Evolutionary conservation across 108 stramenopile genomes (phyloP), one percentile per base, ranked within the genome.

Genomic region (Cyclotella choctawhatcheeana): DNA sequence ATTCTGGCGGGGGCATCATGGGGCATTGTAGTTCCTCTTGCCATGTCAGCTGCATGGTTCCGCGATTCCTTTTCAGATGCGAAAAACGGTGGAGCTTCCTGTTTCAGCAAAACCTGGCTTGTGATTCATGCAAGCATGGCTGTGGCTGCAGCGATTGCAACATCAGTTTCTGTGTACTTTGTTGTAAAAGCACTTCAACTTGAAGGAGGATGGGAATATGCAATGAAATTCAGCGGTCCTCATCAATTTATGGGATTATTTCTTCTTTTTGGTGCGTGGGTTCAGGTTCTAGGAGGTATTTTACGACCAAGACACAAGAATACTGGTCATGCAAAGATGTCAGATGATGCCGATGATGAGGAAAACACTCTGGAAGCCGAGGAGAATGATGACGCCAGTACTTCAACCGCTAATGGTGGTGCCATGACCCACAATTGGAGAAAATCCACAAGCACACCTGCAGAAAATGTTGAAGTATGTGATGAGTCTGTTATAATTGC

Each of bases 11-110:
- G 32, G 1, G 34, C 31, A 3, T 33, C 51, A 3, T 67, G 50
- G 51, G 65, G 65, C 2, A 37, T 67, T 25, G 51, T 67, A 1
- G 17, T 67, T 14, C 65, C 65, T 13, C 34, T 67, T 32, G 65
- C 65, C 31, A 67, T 67, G 65, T 45, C 65, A 17, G 50, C 44
- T 34, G 47, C 65, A 3, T 67, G 65, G 65, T 52, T 67, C 34
- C 48, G 65, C 3, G 65, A 67, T 1, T 34, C 45, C 0, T 34
- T 67, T 53, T 31, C 65, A 0, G 13, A n/a, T 17, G 45, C 3
- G 7, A 21, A 47, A 8, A 5, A 50, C 35, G 33, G 34, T 0
- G 17, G 2, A 21, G 14, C 18, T 17, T 2, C 51, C 7, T 24
- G n/a, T 27, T 1, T 5, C 18, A n/a, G 34, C 12, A 37, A 60